A percentile compares a stretch with the other conserved stretches of the same genome.
Evolutionary conservation across 129 eudicot genomes (phyloP).

Genomic region (Sambucus nigra): DNA sequence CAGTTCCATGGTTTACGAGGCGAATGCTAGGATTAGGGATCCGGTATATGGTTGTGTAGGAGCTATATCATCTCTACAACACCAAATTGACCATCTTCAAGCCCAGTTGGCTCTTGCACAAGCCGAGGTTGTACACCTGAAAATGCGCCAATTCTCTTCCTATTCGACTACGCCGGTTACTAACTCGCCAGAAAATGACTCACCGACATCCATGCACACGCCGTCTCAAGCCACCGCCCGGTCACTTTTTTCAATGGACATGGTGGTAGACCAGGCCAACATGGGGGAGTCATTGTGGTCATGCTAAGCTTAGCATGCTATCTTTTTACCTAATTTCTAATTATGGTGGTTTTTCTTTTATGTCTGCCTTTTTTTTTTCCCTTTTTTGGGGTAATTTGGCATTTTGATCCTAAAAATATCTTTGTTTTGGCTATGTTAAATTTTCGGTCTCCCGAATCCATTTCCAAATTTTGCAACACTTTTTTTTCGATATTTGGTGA

Average conservation of each 20-base stretch:
- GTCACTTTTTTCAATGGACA: conserved; percentile 84
- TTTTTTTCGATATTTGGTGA: no score
- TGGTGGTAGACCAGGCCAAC: conserved; percentile 52
- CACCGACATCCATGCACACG: conserved; percentile 44
- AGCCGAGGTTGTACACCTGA: conserved; percentile 76
- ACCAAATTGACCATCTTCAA: conserved; percentile 65
- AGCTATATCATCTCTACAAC: conserved; percentile 72
- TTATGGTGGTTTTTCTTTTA: conserved; percentile 30
- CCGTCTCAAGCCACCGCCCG: conserved; percentile 37
- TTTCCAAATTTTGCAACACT: no score
- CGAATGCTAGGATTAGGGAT: conserved; percentile 76
- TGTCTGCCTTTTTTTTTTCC: conserved; percentile 24
- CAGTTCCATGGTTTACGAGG: conserved; percentile 84
- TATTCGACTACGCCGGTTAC: conserved; percentile 22
- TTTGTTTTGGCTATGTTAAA: no score
- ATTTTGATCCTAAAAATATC: no score
- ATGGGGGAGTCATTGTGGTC: conserved; percentile 85
- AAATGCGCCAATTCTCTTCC: conserved; percentile 54
- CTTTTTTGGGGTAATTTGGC: no score
- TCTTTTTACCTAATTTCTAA: conserved; percentile 13
- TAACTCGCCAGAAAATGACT: conserved; percentile 45
- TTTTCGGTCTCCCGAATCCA: no score
- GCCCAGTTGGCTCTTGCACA: conserved; percentile 64
- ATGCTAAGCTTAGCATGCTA: conserved; percentile 28
- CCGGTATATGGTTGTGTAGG: conserved; percentile 88